Base-by-base conservation (phyloP, 2,329 filamentous ascomycete genomes). In the Sclerotiophoma versabilis region DNA sequence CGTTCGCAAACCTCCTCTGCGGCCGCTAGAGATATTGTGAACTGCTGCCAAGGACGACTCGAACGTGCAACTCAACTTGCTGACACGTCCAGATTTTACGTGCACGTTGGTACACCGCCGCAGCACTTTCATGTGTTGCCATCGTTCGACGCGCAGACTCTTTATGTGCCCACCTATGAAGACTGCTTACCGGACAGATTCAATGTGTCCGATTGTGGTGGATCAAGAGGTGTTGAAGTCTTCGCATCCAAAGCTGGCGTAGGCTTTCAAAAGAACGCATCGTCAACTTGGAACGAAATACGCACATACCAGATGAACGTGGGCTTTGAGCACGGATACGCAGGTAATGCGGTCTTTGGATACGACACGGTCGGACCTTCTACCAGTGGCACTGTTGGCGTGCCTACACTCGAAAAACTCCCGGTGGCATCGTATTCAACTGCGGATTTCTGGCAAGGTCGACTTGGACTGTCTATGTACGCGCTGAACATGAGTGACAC, bases 191-290 rank as follows among this genome's bases (percentile, higher is more conserved):
- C 42, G 2, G n/a, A 9, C 1, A n/a, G 43, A 3, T 20, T 46
- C 30, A 46, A 46, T 22, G 11, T 47, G 9, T 22, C 44, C 7
- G 22, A 47, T 9, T 47, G 44, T 38, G 33, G 34, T 3, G 3
- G 12, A 7, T 38, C 19, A 79, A 90, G 44, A 1, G 44, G 44
- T 23, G 26, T 38, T 4, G 34, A 38, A n/a, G 29, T 30, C 12
- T 47, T 47, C n/a, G 19, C n/a, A 7, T 29, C 25, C 2, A 38
- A 38, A 12, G 7, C 33, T 4, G 22, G 44, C 5, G 11, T 32
- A 4, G 43, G 32, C 9, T 46, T 46, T 11, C 43, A 46, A 9
- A 46, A 19, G n/a, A 46, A 46, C 17, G 32, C 11, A 5, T 46
- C 32, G n/a, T 27, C 32, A 4, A 27, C 43, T 8, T 46, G 43